Evolutionary conservation across 2,329 filamentous ascomycete genomes (phyloP).

Genomic region (Aspergillus carbonarius): DNA sequence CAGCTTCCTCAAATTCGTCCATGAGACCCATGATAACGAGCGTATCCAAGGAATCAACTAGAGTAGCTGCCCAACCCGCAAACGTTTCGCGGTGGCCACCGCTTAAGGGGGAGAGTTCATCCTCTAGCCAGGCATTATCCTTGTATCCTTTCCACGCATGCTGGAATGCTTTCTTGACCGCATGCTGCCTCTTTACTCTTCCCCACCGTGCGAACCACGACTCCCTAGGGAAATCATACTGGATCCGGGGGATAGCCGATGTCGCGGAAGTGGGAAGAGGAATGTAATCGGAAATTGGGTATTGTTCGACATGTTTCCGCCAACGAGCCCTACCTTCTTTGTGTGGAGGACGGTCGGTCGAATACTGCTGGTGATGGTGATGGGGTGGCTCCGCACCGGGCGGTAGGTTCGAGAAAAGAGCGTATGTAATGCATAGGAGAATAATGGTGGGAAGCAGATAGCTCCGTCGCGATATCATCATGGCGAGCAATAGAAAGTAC

Average conservation of each 20-base stretch:
- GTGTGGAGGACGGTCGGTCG: slow-evolving; percentile 5
- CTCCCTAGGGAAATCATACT: slow-evolving; percentile 69
- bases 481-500: slow-evolving; percentile 11
- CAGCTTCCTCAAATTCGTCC: slow-evolving; percentile 76
- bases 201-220: slow-evolving; percentile 57
- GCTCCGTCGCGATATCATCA: slow-evolving; percentile 29
- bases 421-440: slow-evolving; percentile 26
- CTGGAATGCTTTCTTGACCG: slow-evolving; percentile 71
- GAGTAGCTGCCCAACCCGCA: slow-evolving; percentile 83
- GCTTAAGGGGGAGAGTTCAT: slow-evolving; percentile 76
- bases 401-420: slow-evolving; percentile 24
- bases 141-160: slow-evolving; percentile 83
- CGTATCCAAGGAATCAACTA: slow-evolving; percentile 80
- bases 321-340: slow-evolving; percentile 56
- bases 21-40: slow-evolving; percentile 80
- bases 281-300: slow-evolving; percentile 71
- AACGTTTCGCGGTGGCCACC: slow-evolving; percentile 75
- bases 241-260: slow-evolving; percentile 71
- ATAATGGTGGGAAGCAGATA: slow-evolving; percentile 26
- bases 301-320: slow-evolving; percentile 70
- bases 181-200: slow-evolving; percentile 62
- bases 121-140: slow-evolving; percentile 76
- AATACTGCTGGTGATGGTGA: slow-evolving; percentile 12
- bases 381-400: slow-evolving; percentile 18
- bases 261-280: slow-evolving; percentile 70